These are phyloP conservation scores for Adansonia rubrostipa DNA, from an alignment of 441 rosid species.

Conservation along the genomic window DNA sequence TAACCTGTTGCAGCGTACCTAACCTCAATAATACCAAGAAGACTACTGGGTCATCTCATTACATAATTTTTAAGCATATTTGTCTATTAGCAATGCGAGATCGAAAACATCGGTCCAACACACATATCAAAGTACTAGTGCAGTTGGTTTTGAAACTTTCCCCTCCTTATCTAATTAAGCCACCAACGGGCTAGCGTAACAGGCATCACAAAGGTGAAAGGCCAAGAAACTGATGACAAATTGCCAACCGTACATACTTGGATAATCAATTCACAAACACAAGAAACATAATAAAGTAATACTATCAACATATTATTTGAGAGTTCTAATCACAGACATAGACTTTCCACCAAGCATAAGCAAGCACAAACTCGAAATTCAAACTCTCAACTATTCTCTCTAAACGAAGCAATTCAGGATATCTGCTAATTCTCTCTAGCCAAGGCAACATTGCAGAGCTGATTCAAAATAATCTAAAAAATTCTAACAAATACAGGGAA, in stretches of 20 bases:
- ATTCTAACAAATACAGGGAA: background rate
- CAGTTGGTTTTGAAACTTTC: background rate
- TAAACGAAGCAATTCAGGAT: background rate
- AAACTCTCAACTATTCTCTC: background rate
- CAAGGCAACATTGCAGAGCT: background rate
- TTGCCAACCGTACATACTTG: background rate
- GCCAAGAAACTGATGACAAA: background rate
- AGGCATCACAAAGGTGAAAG: no score
- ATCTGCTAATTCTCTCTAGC: background rate
- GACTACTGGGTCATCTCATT: background rate
- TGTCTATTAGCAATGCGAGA: no score
- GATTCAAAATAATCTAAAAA: conserved; percentile 1
- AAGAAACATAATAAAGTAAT: background rate
- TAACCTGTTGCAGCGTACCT: background rate
- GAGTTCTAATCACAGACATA: background rate
- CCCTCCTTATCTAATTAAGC: background rate
- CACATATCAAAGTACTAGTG: background rate
- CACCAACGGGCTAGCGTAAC: background rate
- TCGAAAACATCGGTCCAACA: background rate
- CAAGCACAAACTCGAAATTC: background rate
- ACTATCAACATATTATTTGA: background rate
- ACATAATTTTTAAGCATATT: background rate
- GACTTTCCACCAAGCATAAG: background rate
- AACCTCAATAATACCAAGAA: background rate
- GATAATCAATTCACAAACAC: background rate